These are phyloP conservation scores for Raphanus sativus DNA, from an alignment of 345 rosid species.

Conservation along the genomic window DNA sequence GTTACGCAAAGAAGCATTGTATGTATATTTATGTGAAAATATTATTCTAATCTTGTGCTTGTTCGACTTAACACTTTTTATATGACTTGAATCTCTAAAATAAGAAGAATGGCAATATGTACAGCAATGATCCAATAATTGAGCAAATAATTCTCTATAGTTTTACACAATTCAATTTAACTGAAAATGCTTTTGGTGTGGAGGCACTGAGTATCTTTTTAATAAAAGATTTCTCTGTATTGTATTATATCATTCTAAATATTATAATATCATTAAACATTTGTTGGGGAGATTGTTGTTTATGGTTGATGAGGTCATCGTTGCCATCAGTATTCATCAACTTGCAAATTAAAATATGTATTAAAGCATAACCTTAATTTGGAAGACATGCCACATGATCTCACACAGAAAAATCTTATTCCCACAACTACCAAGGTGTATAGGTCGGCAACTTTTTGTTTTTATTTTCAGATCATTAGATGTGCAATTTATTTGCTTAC, in stretches of 20 bases:
- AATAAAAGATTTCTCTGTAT: neutral
- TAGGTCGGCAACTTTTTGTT: constrained; percentile 18
- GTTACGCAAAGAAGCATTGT: neutral
- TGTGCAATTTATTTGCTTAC: constrained; percentile 6
- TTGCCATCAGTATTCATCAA: constrained; percentile 39
- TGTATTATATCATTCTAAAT: constrained; percentile 1
- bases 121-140: neutral
- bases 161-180: neutral
- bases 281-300: constrained; percentile 36
- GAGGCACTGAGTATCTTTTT: constrained; percentile 6
- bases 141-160: neutral
- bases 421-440: constrained; percentile 26
- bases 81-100: neutral
- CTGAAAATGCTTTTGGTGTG: neutral
- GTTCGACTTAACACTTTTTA: neutral
- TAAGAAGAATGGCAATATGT: neutral
- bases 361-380: constrained; percentile 31
- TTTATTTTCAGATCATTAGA: neutral
- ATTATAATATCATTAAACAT: constrained; percentile 13
- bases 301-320: constrained; percentile 39
- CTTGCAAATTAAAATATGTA: constrained; percentile 14
- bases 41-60: neutral
- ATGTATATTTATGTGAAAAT: too few species aligned
- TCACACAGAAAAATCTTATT: constrained; percentile 32
- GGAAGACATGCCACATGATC: constrained; percentile 38